A percentile compares a stretch with the other conserved stretches of the same genome.
Evolutionary conservation across 495 filamentous ascomycete species (phyloP).

Genomic region (Gamarada debralockiae): DNA sequence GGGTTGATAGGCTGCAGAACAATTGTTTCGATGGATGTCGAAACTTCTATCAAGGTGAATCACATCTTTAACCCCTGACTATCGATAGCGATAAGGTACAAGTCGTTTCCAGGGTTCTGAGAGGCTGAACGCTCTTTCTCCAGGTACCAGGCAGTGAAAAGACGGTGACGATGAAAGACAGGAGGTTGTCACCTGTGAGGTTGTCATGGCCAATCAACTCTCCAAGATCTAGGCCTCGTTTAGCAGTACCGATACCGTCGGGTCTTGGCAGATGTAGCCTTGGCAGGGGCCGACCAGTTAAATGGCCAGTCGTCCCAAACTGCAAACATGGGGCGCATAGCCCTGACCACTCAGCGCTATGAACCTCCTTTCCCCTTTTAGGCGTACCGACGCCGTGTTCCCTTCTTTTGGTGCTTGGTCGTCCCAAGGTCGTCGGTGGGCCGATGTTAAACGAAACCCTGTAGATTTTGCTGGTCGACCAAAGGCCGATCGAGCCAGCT

Average conservation of each 20-base stretch:
- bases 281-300: constrained; percentile 3
- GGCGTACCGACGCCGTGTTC: constrained; percentile 4
- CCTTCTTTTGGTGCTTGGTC: constrained; percentile 5
- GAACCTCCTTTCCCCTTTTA: background rate
- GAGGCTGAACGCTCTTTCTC: background rate
- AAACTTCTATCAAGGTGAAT: constrained; percentile 9
- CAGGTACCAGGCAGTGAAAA: background rate
- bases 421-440: background rate
- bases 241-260: background rate
- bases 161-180: background rate
- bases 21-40: constrained; percentile 20
- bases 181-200: constrained; percentile 3
- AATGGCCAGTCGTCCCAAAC: background rate
- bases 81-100: background rate
- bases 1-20: constrained; percentile 18
- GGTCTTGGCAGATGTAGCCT: background rate
- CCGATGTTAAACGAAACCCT: constrained; percentile 12
- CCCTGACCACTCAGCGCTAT: background rate
- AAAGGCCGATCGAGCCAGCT: background rate
- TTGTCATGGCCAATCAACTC: constrained; percentile 1
- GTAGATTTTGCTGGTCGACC: background rate
- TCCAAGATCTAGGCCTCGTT: background rate
- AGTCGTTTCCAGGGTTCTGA: background rate
- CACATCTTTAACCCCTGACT: constrained; percentile 13
- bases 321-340: constrained; percentile 3